These are phyloP conservation scores for Flaveria trinervia DNA, from an alignment of 129 eudicot genomes.

Conservation along the genomic window DNA sequence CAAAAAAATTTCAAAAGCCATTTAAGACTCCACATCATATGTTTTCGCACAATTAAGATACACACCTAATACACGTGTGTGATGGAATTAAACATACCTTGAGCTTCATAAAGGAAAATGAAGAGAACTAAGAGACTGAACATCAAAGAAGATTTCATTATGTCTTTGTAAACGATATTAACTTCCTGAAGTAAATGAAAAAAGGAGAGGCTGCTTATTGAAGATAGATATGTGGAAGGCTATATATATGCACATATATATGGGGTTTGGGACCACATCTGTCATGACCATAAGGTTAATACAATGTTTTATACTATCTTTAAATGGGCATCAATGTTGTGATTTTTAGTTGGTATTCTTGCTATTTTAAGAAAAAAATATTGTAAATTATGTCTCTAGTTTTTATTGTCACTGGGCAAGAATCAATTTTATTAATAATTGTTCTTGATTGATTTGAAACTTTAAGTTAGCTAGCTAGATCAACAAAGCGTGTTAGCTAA, in stretches of 20 bases:
- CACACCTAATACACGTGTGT: background rate
- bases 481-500: background rate
- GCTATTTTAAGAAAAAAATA: background rate
- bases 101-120: slow-evolving; percentile 49
- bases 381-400: background rate
- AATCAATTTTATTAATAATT: background rate
- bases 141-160: slow-evolving; percentile 45
- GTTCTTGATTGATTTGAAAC: background rate
- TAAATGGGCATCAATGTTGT: slow-evolving; percentile 2
- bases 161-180: slow-evolving; percentile 7
- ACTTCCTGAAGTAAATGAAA: slow-evolving; percentile 15
- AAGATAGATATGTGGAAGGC: slow-evolving; percentile 22
- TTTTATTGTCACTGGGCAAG: background rate
- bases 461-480: background rate
- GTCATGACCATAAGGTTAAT: slow-evolving; percentile 21
- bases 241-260: slow-evolving; percentile 25
- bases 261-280: slow-evolving; percentile 26
- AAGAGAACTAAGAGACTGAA: slow-evolving; percentile 42
- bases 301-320: slow-evolving; percentile 16
- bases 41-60: background rate
- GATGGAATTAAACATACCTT: slow-evolving; percentile 43
- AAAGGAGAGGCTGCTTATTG: slow-evolving; percentile 12
- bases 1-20: background rate
- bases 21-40: background rate
- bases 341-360: background rate